Evolutionary conservation across 331 rosid species (phyloP), one percentile per base, ranked within the genome.

Genomic region (Telfairia occidentalis): DNA sequence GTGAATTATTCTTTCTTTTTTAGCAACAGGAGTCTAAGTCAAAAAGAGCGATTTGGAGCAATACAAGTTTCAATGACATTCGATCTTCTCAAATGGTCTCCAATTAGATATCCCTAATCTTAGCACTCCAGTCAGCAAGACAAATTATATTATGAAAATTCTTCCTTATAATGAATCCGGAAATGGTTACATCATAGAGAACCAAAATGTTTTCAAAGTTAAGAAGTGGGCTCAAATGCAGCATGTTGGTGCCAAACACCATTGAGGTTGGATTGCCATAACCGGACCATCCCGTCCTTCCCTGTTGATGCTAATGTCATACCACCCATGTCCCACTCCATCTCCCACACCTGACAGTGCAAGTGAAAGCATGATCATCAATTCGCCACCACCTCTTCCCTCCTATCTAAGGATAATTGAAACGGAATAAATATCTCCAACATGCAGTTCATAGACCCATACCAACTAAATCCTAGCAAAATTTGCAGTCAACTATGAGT

Each of bases 251-350:
- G 96, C 98, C 98, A 91, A 66, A 79, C 52, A 7, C 98, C 97
- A 53, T 87, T 89, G 72, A 93, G 84, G 78, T 87, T 91, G 50
- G 96, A 85, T 82, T 93, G 97, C 97, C 97, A 93, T 73, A 93
- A 76, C 34, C 97, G 78, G 13, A 91, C 87, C 81, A 85, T 76
- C 74, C 92, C 92, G 74, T 93, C 98, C 2, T 78, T 79, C 54
- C 92, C 98, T 2, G 97, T 81, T 66, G 89, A 85, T 73, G 97
- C 98, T 84, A 91, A 88, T 3, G 95, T 93, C 98, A 91, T 93
- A 80, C 98, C 98, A 80, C 97, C 92, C 88, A 89, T 88, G 78
- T 93, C 96, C 97, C 97, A 93, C 77, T 91, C 92, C 97, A 93
- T 87, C 78, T 91, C 90, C 97, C 97, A 89, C 42, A 88, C 96